These are phyloP conservation scores for Colletotrichum chlorophyti DNA, from an alignment of 2,329 filamentous ascomycete genomes.

Conservation along the genomic window DNA sequence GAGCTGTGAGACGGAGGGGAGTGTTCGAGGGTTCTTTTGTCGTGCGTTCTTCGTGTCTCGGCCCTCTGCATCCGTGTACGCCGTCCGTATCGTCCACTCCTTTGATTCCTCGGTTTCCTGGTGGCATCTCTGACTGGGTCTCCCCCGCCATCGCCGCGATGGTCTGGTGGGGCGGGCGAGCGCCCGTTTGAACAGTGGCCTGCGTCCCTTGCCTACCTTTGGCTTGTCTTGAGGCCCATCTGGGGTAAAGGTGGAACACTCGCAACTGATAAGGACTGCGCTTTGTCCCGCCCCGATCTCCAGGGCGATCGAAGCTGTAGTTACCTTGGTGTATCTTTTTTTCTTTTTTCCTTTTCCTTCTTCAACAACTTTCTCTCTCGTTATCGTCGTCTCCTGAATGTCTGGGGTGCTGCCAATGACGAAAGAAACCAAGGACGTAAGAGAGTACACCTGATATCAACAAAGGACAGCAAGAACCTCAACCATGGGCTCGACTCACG, in stretches of 20 bases:
- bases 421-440: not conserved
- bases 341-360: not conserved
- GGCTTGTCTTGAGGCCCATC: constrained; percentile 1
- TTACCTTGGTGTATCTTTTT: not conserved
- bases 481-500: constrained; percentile 24
- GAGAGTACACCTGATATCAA: not conserved
- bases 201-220: too few species aligned
- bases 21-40: not conserved
- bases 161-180: constrained; percentile 11
- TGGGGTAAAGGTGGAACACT: too few species aligned
- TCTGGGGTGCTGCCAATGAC: not conserved
- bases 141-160: constrained; percentile 19
- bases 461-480: not conserved
- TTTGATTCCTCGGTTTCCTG: too few species aligned
- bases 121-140: constrained; percentile 20
- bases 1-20: not conserved
- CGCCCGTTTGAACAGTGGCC: not conserved
- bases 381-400: not conserved
- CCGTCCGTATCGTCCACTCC: too few species aligned
- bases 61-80: too few species aligned
- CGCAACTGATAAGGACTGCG: constrained; percentile 13
- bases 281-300: constrained; percentile 10
- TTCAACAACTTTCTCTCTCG: too few species aligned
- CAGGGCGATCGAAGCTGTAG: not conserved
- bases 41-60: not conserved